phyloP scores from a whole-genome alignment of 2,329 filamentous ascomycete species.

The Botryotinia globosa region DNA sequence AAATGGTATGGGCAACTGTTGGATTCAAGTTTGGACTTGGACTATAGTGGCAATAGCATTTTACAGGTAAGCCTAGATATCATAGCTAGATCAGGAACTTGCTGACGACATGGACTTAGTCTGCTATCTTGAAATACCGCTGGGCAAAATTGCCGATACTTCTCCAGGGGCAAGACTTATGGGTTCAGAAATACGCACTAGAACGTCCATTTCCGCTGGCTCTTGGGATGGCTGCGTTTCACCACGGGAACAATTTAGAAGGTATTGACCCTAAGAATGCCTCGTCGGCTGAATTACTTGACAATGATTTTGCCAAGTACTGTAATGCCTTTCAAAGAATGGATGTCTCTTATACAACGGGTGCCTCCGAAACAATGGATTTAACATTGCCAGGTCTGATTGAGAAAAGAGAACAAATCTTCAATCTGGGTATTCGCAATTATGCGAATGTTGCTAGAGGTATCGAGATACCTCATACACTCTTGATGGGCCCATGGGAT shows the following conservation, averaged over 20 bases:
- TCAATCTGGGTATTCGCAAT: neutral
- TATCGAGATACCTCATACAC: conserved; percentile 33
- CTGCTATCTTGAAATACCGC: conserved; percentile 32
- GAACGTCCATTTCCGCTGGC: neutral
- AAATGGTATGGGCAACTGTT: conserved; percentile 15
- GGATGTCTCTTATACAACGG: neutral
- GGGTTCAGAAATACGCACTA: conserved; percentile 26
- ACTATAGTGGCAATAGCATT: neutral
- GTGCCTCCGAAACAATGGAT: neutral
- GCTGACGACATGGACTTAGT: conserved; percentile 24
- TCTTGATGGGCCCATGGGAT: conserved; percentile 37
- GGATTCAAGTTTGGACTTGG: neutral
- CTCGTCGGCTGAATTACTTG: neutral
- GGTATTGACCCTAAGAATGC: neutral
- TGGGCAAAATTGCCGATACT: conserved; percentile 33
- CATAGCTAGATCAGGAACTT: neutral
- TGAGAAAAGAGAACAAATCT: neutral
- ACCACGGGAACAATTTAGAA: neutral
- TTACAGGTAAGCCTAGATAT: conserved; percentile 21
- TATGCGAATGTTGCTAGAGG: conserved; percentile 24
- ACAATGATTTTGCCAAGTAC: conserved; percentile 17
- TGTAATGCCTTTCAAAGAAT: neutral
- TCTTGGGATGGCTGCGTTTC: neutral
- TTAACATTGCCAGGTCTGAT: neutral
- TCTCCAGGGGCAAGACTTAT: conserved; percentile 30